Evolutionary conservation across 257 asterid genomes (phyloP).

Genomic region (Salvia miltiorrhiza): DNA sequence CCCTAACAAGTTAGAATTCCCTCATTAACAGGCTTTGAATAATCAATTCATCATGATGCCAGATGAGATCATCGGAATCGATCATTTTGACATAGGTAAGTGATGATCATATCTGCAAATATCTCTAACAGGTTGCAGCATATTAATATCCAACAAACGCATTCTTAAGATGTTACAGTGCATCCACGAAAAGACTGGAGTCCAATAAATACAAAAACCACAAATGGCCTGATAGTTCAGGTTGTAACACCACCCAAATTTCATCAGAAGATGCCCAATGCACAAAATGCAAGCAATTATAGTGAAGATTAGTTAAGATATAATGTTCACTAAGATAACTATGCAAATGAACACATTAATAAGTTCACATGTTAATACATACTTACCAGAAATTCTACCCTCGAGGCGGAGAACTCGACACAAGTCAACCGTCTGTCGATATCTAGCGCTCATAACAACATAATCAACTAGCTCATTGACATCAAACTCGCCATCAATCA

Average conservation of each 20-base stretch:
- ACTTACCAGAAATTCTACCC: conserved; percentile 47
- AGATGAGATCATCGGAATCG: background rate
- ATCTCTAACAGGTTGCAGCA: background rate
- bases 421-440: conserved; percentile 50
- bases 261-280: background rate
- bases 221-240: background rate
- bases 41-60: background rate
- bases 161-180: background rate
- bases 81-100: background rate
- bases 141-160: background rate
- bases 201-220: background rate
- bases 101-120: background rate
- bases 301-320: background rate
- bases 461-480: conserved; percentile 41
- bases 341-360: background rate
- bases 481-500: conserved; percentile 30
- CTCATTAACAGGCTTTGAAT: background rate
- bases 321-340: background rate
- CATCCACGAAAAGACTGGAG: background rate
- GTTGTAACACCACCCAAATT: conserved; percentile 7
- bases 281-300: background rate
- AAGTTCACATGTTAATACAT: background rate
- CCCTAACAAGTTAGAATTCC: background rate
- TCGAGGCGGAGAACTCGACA: conserved; percentile 42
- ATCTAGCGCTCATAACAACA: conserved; percentile 40